Evolutionary conservation across 2,329 filamentous ascomycete genomes (phyloP).

Genomic region (Colletotrichum lindemuthianum): DNA sequence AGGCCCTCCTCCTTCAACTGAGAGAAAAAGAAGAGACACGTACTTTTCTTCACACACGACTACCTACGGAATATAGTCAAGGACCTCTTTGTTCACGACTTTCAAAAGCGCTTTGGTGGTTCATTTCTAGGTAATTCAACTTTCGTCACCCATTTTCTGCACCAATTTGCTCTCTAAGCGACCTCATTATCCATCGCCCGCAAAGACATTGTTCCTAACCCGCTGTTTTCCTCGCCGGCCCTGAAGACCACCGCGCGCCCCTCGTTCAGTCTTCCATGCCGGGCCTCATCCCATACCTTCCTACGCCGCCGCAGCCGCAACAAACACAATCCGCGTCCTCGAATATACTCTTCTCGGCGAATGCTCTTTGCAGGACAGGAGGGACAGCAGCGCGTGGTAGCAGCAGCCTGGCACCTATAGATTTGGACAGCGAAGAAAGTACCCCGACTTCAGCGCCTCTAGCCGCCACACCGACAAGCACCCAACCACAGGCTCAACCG

Average conservation of each 20-base stretch:
- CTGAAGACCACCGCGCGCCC: slow-evolving; percentile 14
- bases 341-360: background rate
- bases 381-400: slow-evolving; percentile 21
- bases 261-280: slow-evolving; percentile 30
- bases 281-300: slow-evolving; percentile 28
- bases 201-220: slow-evolving; percentile 14
- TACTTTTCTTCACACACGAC: no score
- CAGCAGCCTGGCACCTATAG: slow-evolving; percentile 30
- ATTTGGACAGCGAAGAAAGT: slow-evolving; percentile 28
- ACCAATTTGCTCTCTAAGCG: background rate
- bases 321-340: slow-evolving; percentile 6
- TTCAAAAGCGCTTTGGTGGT: slow-evolving; percentile 18
- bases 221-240: background rate
- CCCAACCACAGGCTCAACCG: background rate
- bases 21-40: no score
- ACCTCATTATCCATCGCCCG: background rate
- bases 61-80: slow-evolving; percentile 18
- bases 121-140: slow-evolving; percentile 27
- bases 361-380: slow-evolving; percentile 5
- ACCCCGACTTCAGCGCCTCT: slow-evolving; percentile 4
- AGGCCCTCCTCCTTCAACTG: no score
- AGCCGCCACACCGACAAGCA: slow-evolving; percentile 14
- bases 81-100: slow-evolving; percentile 15
- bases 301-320: slow-evolving; percentile 30
- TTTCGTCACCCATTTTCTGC: background rate